These are phyloP conservation scores for Neoascochyta sp. DNA, from an alignment of 2,329 filamentous ascomycete species.

Conservation along the genomic window DNA sequence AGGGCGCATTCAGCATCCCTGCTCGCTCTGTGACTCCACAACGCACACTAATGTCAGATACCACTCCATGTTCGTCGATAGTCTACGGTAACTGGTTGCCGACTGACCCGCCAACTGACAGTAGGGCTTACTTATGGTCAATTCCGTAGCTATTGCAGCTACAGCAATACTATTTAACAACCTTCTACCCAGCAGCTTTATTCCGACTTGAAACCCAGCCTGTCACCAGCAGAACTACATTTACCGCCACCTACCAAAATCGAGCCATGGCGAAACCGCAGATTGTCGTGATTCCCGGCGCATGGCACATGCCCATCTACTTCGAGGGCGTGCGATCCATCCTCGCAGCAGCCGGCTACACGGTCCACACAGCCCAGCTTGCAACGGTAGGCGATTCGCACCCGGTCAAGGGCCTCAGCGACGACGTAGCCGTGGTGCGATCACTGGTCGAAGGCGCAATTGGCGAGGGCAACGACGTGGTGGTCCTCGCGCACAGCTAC, in stretches of 20 bases:
- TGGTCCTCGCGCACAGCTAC: constrained; percentile 46
- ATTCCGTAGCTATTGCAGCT: too few relatives aligned
- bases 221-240: not conserved
- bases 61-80: too few relatives aligned
- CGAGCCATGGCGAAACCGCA: constrained; percentile 24
- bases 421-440: constrained; percentile 36
- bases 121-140: too few relatives aligned
- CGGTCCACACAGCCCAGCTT: constrained; percentile 23
- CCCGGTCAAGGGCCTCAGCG: constrained; percentile 25
- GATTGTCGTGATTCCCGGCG: constrained; percentile 38
- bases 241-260: constrained; percentile 9
- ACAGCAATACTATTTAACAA: too few relatives aligned
- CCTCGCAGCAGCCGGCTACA: constrained; percentile 33
- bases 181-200: too few relatives aligned
- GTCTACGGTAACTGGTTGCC: too few relatives aligned
- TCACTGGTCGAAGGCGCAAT: constrained; percentile 36
- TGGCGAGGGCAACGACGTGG: constrained; percentile 40
- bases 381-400: constrained; percentile 24
- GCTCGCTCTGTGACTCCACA: too few relatives aligned
- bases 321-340: constrained; percentile 23
- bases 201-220: too few relatives aligned
- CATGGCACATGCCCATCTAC: constrained; percentile 35
- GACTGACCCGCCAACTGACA: too few relatives aligned
- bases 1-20: too few relatives aligned
- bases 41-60: too few relatives aligned